phyloP scores from a whole-genome alignment of 768 basidiomycete genomes.

The Boletus pseudo-olivaceus region DNA sequence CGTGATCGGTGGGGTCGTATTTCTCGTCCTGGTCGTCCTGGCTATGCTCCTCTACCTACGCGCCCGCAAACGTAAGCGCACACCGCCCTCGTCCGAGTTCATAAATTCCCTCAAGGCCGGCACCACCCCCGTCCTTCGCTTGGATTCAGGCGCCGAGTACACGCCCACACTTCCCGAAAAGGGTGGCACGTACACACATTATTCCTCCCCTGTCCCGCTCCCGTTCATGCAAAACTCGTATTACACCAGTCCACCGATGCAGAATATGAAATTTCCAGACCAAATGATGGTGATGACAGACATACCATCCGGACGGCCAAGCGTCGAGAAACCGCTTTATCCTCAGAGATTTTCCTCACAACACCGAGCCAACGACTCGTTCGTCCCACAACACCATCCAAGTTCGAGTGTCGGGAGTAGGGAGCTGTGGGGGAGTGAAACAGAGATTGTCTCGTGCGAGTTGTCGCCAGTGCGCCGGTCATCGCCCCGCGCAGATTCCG shows the following conservation, averaged over 20 bases:
- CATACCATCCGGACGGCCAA: slow-evolving; percentile 9
- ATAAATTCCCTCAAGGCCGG: slow-evolving; percentile 31
- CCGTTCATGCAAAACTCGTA: slow-evolving; percentile 17
- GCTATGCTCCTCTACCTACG: slow-evolving; percentile 40
- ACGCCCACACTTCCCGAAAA: slow-evolving; percentile 17
- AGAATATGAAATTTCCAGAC: slow-evolving; percentile 15
- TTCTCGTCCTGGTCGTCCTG: slow-evolving; percentile 35
- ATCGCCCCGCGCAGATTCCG: slow-evolving; percentile 1
- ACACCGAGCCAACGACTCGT: slow-evolving; percentile 4
- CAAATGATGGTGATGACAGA: slow-evolving; percentile 9
- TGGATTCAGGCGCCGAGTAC: slow-evolving; percentile 22
- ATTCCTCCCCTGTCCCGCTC: slow-evolving; percentile 5
- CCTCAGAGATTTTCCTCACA: slow-evolving; percentile 22
- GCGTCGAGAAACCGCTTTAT: slow-evolving; percentile 19
- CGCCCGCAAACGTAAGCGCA: slow-evolving; percentile 37
- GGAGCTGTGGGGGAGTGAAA: slow-evolving; percentile 24
- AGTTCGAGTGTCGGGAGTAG: slow-evolving; percentile 19
- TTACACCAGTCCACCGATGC: slow-evolving; percentile 1
- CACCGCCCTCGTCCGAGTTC: slow-evolving; percentile 62
- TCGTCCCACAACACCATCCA: not conserved
- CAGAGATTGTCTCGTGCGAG: slow-evolving; percentile 6
- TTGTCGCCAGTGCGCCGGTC: slow-evolving; percentile 6
- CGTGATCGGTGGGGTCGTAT: slow-evolving; percentile 46
- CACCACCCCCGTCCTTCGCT: slow-evolving; percentile 23
- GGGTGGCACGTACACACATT: not conserved